Conservation (phyloP, 2,329 filamentous ascomycete genomes). For the Botrytis deweyae region DNA sequence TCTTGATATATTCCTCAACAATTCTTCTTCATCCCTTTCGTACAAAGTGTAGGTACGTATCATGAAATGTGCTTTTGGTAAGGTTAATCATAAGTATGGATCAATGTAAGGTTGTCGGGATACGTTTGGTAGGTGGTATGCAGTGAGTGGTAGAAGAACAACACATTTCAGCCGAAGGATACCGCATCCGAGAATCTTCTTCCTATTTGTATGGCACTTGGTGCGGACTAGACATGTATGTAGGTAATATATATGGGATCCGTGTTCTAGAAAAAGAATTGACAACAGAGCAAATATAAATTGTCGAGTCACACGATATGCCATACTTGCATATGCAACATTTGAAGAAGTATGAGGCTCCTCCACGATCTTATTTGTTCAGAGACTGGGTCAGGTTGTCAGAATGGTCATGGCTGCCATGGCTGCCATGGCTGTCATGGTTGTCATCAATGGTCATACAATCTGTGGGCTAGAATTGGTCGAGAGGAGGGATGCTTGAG, state of each 20-base stretch:
- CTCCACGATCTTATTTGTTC: neutral
- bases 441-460: neutral
- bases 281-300: slow-evolving; percentile 10
- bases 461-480: neutral
- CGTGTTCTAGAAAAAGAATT: neutral
- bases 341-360: neutral
- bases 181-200: neutral
- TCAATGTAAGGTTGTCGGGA: neutral
- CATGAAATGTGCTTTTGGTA: neutral
- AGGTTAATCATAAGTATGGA: neutral
- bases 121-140: neutral
- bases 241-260: neutral
- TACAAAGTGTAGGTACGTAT: neutral
- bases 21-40: neutral
- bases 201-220: neutral
- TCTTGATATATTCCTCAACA: neutral
- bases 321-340: slow-evolving; percentile 2
- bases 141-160: neutral
- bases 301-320: slow-evolving; percentile 5
- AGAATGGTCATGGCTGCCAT: neutral
- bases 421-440: neutral
- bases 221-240: neutral
- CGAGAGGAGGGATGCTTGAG: neutral
- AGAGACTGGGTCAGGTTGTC: neutral
- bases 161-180: neutral